Conservation (phyloP, 495 filamentous ascomycete species). For the Podospora pseudoanserina region DNA sequence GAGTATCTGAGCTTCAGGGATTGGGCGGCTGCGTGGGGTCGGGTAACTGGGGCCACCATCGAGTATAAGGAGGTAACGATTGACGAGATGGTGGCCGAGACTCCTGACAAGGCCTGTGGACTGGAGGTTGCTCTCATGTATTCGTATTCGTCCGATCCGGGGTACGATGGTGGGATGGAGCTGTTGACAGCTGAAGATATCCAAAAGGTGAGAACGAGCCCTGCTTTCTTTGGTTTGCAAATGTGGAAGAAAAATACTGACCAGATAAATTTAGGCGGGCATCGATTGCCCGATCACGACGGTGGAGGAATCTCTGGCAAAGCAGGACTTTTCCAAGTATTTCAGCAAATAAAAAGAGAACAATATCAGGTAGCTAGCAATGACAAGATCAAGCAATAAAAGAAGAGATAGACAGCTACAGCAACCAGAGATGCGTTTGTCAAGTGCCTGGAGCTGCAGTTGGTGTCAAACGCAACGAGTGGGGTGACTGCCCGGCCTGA, state of each 20-base stretch:
- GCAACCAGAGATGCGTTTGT: background rate
- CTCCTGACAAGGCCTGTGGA: slow-evolving; percentile 32
- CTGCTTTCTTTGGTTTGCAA: background rate
- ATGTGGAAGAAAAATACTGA: slow-evolving; percentile 6
- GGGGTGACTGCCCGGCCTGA: too few species aligned
- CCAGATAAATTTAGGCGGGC: slow-evolving; percentile 21
- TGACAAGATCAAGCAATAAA: too few species aligned
- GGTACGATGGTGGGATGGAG: slow-evolving; percentile 40
- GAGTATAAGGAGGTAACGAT: slow-evolving; percentile 35
- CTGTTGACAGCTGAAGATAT: slow-evolving; percentile 40
- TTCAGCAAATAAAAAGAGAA: slow-evolving; percentile 12
- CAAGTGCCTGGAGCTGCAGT: background rate
- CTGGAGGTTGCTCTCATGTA: slow-evolving; percentile 41
- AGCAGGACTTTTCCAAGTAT: slow-evolving; percentile 26
- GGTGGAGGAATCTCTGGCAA: slow-evolving; percentile 27
- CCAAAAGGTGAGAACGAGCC: slow-evolving; percentile 30
- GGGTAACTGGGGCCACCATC: slow-evolving; percentile 22
- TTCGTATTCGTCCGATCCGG: slow-evolving; percentile 35
- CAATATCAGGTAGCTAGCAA: background rate
- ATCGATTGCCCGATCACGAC: slow-evolving; percentile 37
- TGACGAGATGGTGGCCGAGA: slow-evolving; percentile 35
- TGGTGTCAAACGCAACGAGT: too few species aligned
- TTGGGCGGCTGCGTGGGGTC: slow-evolving; percentile 35
- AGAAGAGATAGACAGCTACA: background rate
- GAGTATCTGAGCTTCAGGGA: slow-evolving; percentile 35